A percentile compares a stretch with the other conserved stretches of the same genome.
These are phyloP conservation scores for Diaporthe citrichinensis DNA, from an alignment of 2,329 filamentous ascomycete genomes.

Conservation along the genomic window DNA sequence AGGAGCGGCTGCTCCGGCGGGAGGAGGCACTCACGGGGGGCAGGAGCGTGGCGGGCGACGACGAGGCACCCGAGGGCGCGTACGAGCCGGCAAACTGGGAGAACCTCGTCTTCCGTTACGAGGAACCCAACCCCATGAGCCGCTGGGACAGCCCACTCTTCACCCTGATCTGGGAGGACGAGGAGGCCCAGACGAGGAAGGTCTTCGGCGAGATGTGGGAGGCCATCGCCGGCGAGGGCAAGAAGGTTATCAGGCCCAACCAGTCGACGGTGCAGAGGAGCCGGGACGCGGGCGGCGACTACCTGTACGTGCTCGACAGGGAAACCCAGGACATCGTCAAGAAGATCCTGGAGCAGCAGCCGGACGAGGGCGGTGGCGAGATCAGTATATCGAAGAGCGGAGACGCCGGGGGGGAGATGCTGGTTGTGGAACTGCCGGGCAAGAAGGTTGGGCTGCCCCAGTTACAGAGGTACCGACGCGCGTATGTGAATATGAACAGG, in stretches of 20 bases:
- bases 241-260: constrained; percentile 79
- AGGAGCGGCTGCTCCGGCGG: constrained; percentile 62
- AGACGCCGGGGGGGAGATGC: constrained; percentile 55
- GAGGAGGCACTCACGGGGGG: constrained; percentile 53
- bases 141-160: constrained; percentile 89
- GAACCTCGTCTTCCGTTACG: constrained; percentile 85
- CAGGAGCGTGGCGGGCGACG: constrained; percentile 48
- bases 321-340: constrained; percentile 84
- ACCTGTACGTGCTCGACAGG: constrained; percentile 84
- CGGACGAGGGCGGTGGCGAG: constrained; percentile 74
- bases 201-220: constrained; percentile 82
- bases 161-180: constrained; percentile 83
- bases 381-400: constrained; percentile 62
- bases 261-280: constrained; percentile 78
- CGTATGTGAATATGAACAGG: constrained; percentile 83
- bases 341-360: constrained; percentile 77
- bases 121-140: constrained; percentile 88
- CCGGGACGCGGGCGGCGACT: constrained; percentile 77
- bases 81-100: constrained; percentile 77
- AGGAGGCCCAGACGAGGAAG: constrained; percentile 66
- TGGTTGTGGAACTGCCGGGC: constrained; percentile 75
- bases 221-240: constrained; percentile 73
- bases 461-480: constrained; percentile 81
- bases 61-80: constrained; percentile 53
- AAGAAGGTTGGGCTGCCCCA: constrained; percentile 79